phyloP scores from a whole-genome alignment of 257 asterid genomes.

The Solanum bulbocastanum region DNA sequence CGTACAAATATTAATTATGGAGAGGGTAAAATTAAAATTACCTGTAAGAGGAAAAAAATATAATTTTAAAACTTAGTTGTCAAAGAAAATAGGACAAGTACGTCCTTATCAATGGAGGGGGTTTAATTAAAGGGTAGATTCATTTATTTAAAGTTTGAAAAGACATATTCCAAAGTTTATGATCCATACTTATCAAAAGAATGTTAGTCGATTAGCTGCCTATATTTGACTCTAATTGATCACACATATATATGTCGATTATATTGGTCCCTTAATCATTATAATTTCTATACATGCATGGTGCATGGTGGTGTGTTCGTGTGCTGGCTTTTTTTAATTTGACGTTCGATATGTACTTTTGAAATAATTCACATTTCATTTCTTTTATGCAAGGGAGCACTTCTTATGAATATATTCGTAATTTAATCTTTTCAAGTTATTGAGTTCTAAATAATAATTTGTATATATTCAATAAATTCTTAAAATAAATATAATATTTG shows the following conservation, averaged over 20 bases:
- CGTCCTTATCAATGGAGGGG: neutral
- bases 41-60: neutral
- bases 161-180: neutral
- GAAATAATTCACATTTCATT: too few species aligned
- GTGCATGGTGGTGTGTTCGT: neutral
- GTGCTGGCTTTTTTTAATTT: too few species aligned
- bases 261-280: neutral
- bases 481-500: too few species aligned
- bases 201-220: neutral
- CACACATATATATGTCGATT: neutral
- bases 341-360: too few species aligned
- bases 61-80: neutral
- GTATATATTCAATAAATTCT: too few species aligned
- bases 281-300: neutral
- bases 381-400: too few species aligned
- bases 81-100: neutral
- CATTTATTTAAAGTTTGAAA: neutral
- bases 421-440: too few species aligned
- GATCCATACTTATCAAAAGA: neutral
- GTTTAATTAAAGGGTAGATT: neutral
- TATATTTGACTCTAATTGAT: neutral
- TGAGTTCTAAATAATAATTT: too few species aligned
- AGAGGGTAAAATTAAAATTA: neutral
- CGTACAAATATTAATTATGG: neutral
- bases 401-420: too few species aligned